Evolutionary conservation across 208 protist species (phyloP).

Genomic region (Crithidia fasciculata): DNA sequence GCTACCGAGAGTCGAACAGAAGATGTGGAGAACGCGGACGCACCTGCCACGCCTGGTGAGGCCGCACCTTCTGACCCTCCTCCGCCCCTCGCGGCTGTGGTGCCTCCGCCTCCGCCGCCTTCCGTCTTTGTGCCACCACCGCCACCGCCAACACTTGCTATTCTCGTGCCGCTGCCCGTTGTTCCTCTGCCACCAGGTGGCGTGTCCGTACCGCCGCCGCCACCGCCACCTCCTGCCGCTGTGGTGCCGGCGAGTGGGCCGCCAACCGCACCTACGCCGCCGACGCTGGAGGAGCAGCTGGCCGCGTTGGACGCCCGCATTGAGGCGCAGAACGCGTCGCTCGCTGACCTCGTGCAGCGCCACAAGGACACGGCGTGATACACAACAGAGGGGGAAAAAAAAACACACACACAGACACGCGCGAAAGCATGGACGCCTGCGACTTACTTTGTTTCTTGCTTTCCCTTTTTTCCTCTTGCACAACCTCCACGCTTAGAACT

Average conservation of each 20-base stretch:
- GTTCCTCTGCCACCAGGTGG: slow-evolving; percentile 7
- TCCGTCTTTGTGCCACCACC: background rate
- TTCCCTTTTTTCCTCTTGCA: background rate
- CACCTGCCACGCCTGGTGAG: too few relatives aligned
- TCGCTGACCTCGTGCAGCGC: slow-evolving; percentile 25
- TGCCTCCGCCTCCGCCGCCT: too few relatives aligned
- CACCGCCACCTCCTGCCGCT: background rate
- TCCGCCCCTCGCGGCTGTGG: too few relatives aligned
- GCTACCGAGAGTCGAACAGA: too few relatives aligned
- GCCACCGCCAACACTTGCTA: background rate
- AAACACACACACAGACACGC: too few relatives aligned
- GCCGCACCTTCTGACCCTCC: too few relatives aligned
- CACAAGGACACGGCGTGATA: background rate
- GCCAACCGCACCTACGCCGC: slow-evolving; percentile 4
- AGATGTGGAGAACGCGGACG: too few relatives aligned
- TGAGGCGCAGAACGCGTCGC: slow-evolving; percentile 28
- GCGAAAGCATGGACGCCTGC: too few relatives aligned
- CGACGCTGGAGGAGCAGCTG: slow-evolving; percentile 21
- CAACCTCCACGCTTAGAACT: too few relatives aligned
- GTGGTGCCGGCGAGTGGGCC: background rate
- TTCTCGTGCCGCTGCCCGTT: slow-evolving; percentile 2
- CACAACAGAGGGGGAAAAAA: too few relatives aligned
- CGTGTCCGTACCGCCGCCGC: slow-evolving; percentile 5
- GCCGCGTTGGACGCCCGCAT: slow-evolving; percentile 28
- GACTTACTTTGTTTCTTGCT: background rate